Conservation (phyloP, 2,329 filamentous ascomycete genomes). For the Dactylellina cionopaga region DNA sequence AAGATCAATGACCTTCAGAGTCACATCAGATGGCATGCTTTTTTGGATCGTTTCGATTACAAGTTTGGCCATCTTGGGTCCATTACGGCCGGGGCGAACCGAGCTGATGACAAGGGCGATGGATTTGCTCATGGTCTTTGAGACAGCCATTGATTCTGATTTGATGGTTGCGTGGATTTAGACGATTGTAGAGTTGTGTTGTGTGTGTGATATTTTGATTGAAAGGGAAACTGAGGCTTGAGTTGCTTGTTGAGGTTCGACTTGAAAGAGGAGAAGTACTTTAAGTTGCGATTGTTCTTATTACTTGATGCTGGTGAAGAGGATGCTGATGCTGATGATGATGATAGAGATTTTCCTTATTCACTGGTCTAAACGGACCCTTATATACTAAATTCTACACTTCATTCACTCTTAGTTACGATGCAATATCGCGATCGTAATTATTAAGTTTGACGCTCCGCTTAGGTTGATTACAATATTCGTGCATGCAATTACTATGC, state of each 20-base stretch:
- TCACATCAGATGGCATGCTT: slow-evolving; percentile 54
- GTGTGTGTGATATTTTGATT: slow-evolving; percentile 31
- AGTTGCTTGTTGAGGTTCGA: slow-evolving; percentile 4
- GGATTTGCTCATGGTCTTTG: slow-evolving; percentile 36
- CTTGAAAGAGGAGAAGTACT: neutral
- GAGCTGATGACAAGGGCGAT: slow-evolving; percentile 61
- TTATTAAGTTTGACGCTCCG: slow-evolving; percentile 3
- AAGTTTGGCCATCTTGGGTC: slow-evolving; percentile 59
- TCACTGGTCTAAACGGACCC: neutral
- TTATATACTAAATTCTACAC: slow-evolving; percentile 18
- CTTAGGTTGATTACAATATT: slow-evolving; percentile 24
- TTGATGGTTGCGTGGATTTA: neutral
- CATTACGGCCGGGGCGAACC: slow-evolving; percentile 59
- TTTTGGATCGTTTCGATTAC: slow-evolving; percentile 56
- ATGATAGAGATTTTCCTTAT: slow-evolving; percentile 19
- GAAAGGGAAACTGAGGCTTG: slow-evolving; percentile 20
- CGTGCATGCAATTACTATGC: neutral
- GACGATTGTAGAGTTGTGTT: slow-evolving; percentile 9
- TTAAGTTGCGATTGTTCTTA: neutral
- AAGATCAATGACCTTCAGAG: slow-evolving; percentile 59
- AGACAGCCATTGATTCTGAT: slow-evolving; percentile 38
- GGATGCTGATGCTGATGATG: slow-evolving; percentile 28
- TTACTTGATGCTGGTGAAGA: neutral
- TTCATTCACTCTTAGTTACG: neutral
- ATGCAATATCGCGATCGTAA: too few species aligned